Evolutionary conservation across 2,329 filamentous ascomycete genomes (phyloP).

Genomic region (Cladosporium sp.): DNA sequence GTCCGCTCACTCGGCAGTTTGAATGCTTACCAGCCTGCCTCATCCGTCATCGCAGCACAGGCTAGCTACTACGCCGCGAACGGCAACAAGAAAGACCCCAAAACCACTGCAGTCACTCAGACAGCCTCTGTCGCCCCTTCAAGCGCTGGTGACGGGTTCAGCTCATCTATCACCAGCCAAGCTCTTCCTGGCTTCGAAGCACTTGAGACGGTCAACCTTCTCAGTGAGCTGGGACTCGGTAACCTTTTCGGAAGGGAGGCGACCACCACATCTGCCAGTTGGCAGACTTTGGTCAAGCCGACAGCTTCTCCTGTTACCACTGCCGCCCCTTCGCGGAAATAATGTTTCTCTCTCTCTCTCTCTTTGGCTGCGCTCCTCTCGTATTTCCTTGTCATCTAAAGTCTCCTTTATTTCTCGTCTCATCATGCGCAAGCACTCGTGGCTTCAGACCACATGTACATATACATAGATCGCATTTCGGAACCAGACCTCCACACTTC

Average conservation of each 20-base stretch:
- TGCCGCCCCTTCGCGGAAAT: constrained; percentile 1
- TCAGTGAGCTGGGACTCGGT: background rate
- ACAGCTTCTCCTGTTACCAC: constrained; percentile 3
- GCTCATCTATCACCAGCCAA: background rate
- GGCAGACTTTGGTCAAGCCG: constrained; percentile 2
- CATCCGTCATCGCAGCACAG: constrained; percentile 22
- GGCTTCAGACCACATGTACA: no score
- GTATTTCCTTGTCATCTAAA: background rate
- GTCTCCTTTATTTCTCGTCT: background rate
- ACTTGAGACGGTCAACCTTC: background rate
- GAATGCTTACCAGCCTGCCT: constrained; percentile 23
- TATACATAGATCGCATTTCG: no score
- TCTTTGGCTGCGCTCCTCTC: background rate
- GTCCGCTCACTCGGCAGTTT: constrained; percentile 23
- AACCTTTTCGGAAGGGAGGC: background rate
- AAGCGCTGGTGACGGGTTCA: constrained; percentile 1
- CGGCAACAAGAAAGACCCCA: constrained; percentile 21
- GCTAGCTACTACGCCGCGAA: constrained; percentile 23
- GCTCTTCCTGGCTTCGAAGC: constrained; percentile 5
- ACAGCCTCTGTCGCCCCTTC: background rate
- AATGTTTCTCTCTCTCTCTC: background rate
- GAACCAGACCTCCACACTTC: no score
- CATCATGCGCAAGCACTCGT: no score
- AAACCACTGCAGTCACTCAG: constrained; percentile 10
- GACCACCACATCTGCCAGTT: background rate